Base-by-base conservation (phyloP, 2,329 filamentous ascomycete genomes). In the Plectosphaerella cucumerina region DNA sequence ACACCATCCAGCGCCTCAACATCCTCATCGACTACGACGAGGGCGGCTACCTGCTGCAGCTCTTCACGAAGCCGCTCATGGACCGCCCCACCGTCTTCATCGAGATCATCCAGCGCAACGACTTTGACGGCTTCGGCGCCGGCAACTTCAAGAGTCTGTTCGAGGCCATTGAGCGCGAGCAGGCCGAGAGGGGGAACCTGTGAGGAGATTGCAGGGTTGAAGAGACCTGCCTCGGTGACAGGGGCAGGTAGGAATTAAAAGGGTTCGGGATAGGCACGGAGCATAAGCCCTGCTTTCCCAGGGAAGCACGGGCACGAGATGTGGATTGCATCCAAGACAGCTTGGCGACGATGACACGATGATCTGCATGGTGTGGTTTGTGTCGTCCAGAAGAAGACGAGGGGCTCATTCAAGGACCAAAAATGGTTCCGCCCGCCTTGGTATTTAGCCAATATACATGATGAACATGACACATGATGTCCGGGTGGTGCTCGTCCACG, bases 21-120 rank as follows among this genome's bases (percentile, higher is more conserved):
- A 96, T 97, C 60, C 71, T 97, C 61, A 94, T 97, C 63, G 92
- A 97, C 72, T 97, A 97, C 62, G 93, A 97, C 61, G 91, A 96
- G 77, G 84, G 82, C 21, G 93, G 93, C 1, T 97, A 97, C 69
- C 70, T 97, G 56, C 70, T 86, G 50, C 82, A 86, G 71, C 73
- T 90, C 33, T 90, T 90, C 69, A 90, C 86, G 31, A 90, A 90
- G 82, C 93, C 93, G 57, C 70, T 97, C 59, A 89, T 96, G 86
- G 92, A 97, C 70, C 85, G 93, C 12, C 93, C 93, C 21, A 97
- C 93, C 4, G 92, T 97, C 23, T 97, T 97, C 66, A 84, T 97
- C 56, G 93, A 97, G 80, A 96, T 97, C 61, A 97, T 97, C 61
- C 91, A 97, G 76, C 77, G 92, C 51, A 86, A 95, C 61, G 85